These are phyloP conservation scores for Fusarium nanum DNA, from an alignment of 2,329 filamentous ascomycete genomes.

Conservation along the genomic window DNA sequence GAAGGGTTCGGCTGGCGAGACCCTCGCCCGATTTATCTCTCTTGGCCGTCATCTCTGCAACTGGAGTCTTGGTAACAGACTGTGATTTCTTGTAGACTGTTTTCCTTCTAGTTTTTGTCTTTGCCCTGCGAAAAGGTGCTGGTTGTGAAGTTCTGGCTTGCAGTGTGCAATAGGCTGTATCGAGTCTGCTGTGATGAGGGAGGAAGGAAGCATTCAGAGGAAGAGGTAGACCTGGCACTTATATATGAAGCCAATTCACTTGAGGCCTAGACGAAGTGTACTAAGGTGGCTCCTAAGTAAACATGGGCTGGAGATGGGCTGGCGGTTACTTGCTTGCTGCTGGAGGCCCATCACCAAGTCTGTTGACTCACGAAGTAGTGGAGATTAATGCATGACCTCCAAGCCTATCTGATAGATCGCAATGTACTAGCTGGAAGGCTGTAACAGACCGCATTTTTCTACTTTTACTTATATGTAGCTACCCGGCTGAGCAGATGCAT, in stretches of 20 bases:
- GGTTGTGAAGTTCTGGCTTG: not conserved
- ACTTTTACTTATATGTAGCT: not conserved
- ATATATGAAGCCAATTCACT: not conserved
- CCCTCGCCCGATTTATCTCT: too few relatives aligned
- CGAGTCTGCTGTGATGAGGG: not conserved
- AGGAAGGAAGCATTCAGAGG: not conserved
- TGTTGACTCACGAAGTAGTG: not conserved
- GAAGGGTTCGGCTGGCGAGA: slow-evolving; percentile 25
- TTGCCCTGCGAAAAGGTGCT: not conserved
- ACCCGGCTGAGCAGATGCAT: not conserved
- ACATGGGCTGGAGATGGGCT: not conserved
- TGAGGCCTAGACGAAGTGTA: not conserved
- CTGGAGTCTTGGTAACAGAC: too few relatives aligned
- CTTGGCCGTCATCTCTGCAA: too few relatives aligned
- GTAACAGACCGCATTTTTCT: not conserved
- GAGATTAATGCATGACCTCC: too few relatives aligned
- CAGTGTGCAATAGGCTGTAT: not conserved
- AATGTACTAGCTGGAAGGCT: not conserved
- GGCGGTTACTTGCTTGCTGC: not conserved
- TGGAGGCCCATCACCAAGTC: not conserved
- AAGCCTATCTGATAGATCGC: too few relatives aligned
- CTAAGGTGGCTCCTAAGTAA: not conserved
- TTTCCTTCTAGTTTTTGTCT: not conserved
- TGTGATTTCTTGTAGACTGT: not conserved
- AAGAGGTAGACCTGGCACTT: not conserved